These are phyloP conservation scores for Cercospora sp. DNA, from an alignment of 2,329 filamentous ascomycete genomes.

Conservation along the genomic window DNA sequence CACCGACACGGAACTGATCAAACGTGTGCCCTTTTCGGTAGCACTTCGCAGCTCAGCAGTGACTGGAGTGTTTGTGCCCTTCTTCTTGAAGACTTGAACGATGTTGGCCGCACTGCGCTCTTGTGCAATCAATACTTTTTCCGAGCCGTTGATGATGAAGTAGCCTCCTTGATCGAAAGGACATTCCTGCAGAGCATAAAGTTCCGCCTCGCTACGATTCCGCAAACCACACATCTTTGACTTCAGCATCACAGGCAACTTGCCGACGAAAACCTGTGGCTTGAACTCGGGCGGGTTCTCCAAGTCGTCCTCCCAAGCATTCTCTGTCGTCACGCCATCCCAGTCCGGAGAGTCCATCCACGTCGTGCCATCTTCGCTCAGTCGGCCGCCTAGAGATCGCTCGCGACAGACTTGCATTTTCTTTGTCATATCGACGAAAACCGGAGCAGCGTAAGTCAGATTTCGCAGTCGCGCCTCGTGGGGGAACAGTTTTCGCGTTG, in stretches of 20 bases:
- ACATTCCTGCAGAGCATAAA: constrained; percentile 93
- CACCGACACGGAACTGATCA: constrained; percentile 89
- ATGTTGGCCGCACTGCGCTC: constrained; percentile 98
- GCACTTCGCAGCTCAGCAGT: constrained; percentile 95
- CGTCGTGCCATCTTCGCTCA: constrained; percentile 64
- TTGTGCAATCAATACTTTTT: constrained; percentile 97
- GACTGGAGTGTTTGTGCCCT: constrained; percentile 89
- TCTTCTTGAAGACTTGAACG: constrained; percentile 98
- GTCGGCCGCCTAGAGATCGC: constrained; percentile 59
- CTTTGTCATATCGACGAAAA: constrained; percentile 86
- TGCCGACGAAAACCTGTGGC: constrained; percentile 78
- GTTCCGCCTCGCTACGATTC: constrained; percentile 76
- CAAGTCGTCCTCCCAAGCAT: constrained; percentile 46
- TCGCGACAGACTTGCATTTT: constrained; percentile 82
- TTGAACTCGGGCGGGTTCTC: constrained; percentile 40
- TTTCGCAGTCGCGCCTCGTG: constrained; percentile 96
- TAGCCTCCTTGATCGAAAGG: constrained; percentile 98
- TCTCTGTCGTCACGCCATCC: constrained; percentile 47
- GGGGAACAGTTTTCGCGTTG: constrained; percentile 79
- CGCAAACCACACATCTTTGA: constrained; percentile 91
- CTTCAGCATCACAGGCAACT: constrained; percentile 96
- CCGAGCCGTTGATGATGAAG: constrained; percentile 98
- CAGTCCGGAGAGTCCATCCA: constrained; percentile 34
- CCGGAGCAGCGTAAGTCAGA: constrained; percentile 87
- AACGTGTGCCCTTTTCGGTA: constrained; percentile 89